Conservation (phyloP, 2,329 filamentous ascomycete genomes). For the Diaporthe eres region DNA sequence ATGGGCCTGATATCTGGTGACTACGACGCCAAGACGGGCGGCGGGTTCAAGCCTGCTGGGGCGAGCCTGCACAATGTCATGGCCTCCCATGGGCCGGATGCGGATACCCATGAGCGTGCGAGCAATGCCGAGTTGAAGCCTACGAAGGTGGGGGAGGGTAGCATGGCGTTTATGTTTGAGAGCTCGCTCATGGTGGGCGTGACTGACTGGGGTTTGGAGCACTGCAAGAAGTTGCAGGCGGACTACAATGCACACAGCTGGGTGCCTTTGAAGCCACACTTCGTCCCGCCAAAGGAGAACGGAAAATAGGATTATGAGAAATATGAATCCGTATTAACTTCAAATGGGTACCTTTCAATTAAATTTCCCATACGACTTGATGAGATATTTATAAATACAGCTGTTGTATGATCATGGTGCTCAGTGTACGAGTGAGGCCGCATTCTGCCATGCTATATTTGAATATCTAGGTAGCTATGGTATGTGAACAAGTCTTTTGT, state of each 20-base stretch:
- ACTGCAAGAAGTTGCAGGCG: constrained; percentile 72
- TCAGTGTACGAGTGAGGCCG: too few species aligned
- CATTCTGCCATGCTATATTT: neutral
- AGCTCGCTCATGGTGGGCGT: constrained; percentile 79
- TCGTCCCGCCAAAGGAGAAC: neutral
- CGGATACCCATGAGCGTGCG: constrained; percentile 68
- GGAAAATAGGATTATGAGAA: neutral
- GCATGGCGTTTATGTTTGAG: constrained; percentile 79
- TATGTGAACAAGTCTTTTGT: neutral
- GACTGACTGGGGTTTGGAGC: constrained; percentile 75
- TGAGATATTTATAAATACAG: too few species aligned
- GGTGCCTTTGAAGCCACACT: constrained; percentile 74
- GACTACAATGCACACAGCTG: constrained; percentile 87
- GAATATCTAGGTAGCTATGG: neutral
- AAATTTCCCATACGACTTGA: too few species aligned
- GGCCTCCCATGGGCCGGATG: constrained; percentile 76
- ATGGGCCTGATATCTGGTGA: constrained; percentile 71
- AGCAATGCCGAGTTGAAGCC: constrained; percentile 68
- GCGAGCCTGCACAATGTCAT: constrained; percentile 78
- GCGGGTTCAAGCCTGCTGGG: constrained; percentile 71
- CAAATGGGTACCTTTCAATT: too few species aligned
- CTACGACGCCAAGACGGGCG: constrained; percentile 74
- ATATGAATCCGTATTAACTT: too few species aligned
- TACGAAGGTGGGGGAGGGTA: constrained; percentile 70
- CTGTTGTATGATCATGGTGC: too few species aligned